These are phyloP conservation scores for Tylopilus orsonianus DNA, from an alignment of 1,284 basidiomycete species.

Conservation along the genomic window DNA sequence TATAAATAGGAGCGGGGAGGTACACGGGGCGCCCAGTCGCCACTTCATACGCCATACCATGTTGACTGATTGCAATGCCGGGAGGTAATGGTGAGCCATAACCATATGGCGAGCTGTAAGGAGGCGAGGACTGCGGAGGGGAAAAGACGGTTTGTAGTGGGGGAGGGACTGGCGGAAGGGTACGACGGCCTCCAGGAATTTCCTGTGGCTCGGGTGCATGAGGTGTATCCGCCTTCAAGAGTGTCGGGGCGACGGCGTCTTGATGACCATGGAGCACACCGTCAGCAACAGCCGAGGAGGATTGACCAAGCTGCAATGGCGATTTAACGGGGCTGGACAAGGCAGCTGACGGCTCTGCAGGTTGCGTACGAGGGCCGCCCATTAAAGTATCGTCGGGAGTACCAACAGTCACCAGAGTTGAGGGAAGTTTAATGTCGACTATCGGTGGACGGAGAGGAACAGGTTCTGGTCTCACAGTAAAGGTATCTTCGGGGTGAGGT, in stretches of 20 bases:
- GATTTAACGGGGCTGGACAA: conserved; percentile 7
- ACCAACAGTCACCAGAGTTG: conserved; percentile 5
- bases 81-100: conserved; percentile 65
- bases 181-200: conserved; percentile 18
- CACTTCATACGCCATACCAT: conserved; percentile 75
- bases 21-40: conserved; percentile 77
- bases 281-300: conserved; percentile 13
- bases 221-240: conserved; percentile 34
- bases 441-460: conserved; percentile 33
- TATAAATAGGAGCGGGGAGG: conserved; percentile 62
- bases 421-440: conserved; percentile 32
- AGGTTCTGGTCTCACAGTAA: conserved; percentile 52
- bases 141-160: conserved; percentile 62
- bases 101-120: conserved; percentile 62
- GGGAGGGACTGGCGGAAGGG: conserved; percentile 44
- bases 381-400: neutral
- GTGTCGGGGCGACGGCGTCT: conserved; percentile 24
- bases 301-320: conserved; percentile 13
- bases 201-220: conserved; percentile 24
- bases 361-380: conserved; percentile 12
- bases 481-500: conserved; percentile 50
- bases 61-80: conserved; percentile 69
- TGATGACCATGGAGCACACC: conserved; percentile 29
- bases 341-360: conserved; percentile 6
- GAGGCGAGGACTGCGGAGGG: conserved; percentile 52